Conservation (phyloP, 2,329 filamentous ascomycete genomes). For the Cladosporium sp. region DNA sequence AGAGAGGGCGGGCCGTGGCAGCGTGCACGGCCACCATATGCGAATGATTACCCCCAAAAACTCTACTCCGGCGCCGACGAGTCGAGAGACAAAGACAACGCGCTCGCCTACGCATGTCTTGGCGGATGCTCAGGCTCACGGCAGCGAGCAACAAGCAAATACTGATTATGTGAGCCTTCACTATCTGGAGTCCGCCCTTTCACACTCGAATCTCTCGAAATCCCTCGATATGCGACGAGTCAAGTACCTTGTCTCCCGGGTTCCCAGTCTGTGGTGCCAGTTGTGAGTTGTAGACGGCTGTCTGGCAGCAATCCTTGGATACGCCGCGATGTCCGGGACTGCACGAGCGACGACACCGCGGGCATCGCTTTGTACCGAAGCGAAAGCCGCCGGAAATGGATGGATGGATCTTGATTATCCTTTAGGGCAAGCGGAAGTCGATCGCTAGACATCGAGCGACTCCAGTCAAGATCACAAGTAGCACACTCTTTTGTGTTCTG, state of each 20-base stretch:
- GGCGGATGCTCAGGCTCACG: conserved; percentile 7
- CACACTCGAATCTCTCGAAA: neutral
- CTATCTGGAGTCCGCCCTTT: no score
- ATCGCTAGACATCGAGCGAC: neutral
- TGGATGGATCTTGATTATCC: neutral
- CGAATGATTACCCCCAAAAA: neutral
- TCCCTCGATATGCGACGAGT: neutral
- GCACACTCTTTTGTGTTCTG: neutral
- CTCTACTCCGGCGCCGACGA: neutral
- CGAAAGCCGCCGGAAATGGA: conserved; percentile 2
- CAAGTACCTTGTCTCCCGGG: neutral
- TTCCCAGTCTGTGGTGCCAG: neutral
- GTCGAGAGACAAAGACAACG: conserved; percentile 5
- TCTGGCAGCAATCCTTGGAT: neutral
- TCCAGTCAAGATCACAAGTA: neutral
- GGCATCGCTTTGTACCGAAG: conserved; percentile 10
- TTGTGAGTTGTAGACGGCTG: neutral
- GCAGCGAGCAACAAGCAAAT: neutral
- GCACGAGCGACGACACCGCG: conserved; percentile 9
- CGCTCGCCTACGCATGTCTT: conserved; percentile 4
- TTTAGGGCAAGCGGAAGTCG: conserved; percentile 1
- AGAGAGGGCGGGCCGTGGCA: neutral
- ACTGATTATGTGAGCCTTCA: neutral
- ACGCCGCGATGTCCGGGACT: conserved; percentile 2
- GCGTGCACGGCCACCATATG: neutral